Evolutionary conservation across 108 stramenopile species (phyloP).

Genomic region (Craspedostauros australis): DNA sequence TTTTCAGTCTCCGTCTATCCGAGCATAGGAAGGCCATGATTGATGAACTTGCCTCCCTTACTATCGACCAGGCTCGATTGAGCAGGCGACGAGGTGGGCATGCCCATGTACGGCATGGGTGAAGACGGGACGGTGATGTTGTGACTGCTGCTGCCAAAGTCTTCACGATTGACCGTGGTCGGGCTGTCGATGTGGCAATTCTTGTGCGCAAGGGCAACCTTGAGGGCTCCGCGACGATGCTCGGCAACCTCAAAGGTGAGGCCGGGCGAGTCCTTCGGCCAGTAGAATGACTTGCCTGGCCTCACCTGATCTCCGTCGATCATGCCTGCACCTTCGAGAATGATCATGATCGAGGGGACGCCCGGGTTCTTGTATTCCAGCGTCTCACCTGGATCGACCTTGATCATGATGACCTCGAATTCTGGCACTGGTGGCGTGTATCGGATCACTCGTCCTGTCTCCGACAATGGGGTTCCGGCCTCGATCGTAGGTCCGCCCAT

Average conservation of each 20-base stretch:
- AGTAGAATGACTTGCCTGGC: slow-evolving; percentile 58
- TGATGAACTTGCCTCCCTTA: no score
- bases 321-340: slow-evolving; percentile 66
- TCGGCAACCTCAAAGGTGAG: slow-evolving; percentile 44
- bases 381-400: slow-evolving; percentile 55
- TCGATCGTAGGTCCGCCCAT: slow-evolving; percentile 77
- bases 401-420: slow-evolving; percentile 72
- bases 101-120: slow-evolving; percentile 27
- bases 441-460: slow-evolving; percentile 46
- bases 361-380: slow-evolving; percentile 37
- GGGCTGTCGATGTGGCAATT: slow-evolving; percentile 56
- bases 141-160: slow-evolving; percentile 19
- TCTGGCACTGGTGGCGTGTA: slow-evolving; percentile 77
- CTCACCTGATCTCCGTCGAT: slow-evolving; percentile 55
- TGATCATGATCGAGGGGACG: slow-evolving; percentile 58
- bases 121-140: slow-evolving; percentile 21
- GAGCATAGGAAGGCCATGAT: no score
- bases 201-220: slow-evolving; percentile 65
- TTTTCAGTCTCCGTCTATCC: no score
- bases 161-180: slow-evolving; percentile 32
- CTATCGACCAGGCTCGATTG: no score
- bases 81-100: no score
- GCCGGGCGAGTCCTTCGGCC: slow-evolving; percentile 40
- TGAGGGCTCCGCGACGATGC: slow-evolving; percentile 51
- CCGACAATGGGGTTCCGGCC: slow-evolving; percentile 42